Base-by-base conservation (phyloP, 768 basidiomycete species). In the Lepiota venenata region DNA sequence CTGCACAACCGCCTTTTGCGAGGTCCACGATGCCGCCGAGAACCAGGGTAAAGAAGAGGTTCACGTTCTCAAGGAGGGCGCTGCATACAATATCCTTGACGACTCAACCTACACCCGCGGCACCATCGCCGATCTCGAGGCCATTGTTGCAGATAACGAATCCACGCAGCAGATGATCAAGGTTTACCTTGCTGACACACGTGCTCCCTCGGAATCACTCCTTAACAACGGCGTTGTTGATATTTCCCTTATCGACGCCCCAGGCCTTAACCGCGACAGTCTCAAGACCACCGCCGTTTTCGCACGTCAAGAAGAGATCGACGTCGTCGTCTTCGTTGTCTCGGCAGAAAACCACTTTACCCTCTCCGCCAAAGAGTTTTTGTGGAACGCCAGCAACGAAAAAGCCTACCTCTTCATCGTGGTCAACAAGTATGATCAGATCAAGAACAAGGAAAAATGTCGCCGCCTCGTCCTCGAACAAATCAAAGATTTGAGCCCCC, bases 331-430 rank as follows among this genome's bases (percentile, higher is more conserved):
- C 53, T 99, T 98, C 68, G 94, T 98, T 61, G 94, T 97, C 47
- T 93, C 91, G 0, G 93, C 97, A 3, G 95, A 97, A 74, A 98
- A 99, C 70, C 96, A 98, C 75, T 96, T 99, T 69, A 99, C 97
- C 0, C 80, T 95, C 16, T 96, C 93, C 3, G 89, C 93, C 12
- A 91, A 88, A 66, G 94, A 98, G 68, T 98, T 99, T 78, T 79
- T 99, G 44, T 81, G 75, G 75, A 92, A 84, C 62, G 94, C 96
- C 2, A 91, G 89, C 73, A 88, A 92, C 62, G 97, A 99, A 74
- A 98, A 98, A 76, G 93, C 96, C 0, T 96, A 95, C 67, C 75
- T 99, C 46, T 99, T 99, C 76, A 89, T 98, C 66, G 97, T 98
- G 51, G 96, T 98, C 68, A 99, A 99, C 81, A 93, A 95, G 69